A percentile compares a stretch with the other conserved stretches of the same genome.
These are phyloP conservation scores for Verticillium alfalfae DNA, from an alignment of 2,329 filamentous ascomycete species.

Conservation along the genomic window DNA sequence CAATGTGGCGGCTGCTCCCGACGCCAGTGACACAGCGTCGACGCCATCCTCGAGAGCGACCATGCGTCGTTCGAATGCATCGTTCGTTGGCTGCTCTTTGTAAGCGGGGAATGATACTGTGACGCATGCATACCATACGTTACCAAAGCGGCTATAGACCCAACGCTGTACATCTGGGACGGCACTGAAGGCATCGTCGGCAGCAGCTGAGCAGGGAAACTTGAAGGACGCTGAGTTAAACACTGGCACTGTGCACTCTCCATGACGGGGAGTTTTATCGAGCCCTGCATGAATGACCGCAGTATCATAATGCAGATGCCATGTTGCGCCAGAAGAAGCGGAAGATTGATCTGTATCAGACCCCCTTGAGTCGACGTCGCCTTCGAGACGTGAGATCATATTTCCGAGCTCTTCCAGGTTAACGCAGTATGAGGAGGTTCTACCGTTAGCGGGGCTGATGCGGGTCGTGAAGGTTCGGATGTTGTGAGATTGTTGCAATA, in stretches of 20 bases:
- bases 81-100: constrained; percentile 68
- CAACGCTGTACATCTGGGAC: constrained; percentile 28
- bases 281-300: not conserved
- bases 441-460: too few species aligned
- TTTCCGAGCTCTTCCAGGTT: not conserved
- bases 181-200: constrained; percentile 22
- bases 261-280: not conserved
- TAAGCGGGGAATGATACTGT: not conserved
- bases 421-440: too few species aligned
- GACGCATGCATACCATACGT: not conserved
- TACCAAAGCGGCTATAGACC: not conserved
- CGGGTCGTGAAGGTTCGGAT: too few species aligned
- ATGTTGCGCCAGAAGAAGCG: not conserved
- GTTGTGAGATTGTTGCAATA: too few species aligned
- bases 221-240: constrained; percentile 66
- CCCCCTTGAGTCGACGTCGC: not conserved
- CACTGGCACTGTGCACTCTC: not conserved
- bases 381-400: not conserved
- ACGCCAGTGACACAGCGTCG: constrained; percentile 77
- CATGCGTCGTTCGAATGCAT: constrained; percentile 94
- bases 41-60: constrained; percentile 92
- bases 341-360: not conserved
- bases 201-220: constrained; percentile 96
- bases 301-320: not conserved
- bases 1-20: constrained; percentile 88